Evolutionary conservation across 208 protist species (phyloP), one percentile per base, ranked within the genome.

Genomic region (Trypanosoma boissoni): DNA sequence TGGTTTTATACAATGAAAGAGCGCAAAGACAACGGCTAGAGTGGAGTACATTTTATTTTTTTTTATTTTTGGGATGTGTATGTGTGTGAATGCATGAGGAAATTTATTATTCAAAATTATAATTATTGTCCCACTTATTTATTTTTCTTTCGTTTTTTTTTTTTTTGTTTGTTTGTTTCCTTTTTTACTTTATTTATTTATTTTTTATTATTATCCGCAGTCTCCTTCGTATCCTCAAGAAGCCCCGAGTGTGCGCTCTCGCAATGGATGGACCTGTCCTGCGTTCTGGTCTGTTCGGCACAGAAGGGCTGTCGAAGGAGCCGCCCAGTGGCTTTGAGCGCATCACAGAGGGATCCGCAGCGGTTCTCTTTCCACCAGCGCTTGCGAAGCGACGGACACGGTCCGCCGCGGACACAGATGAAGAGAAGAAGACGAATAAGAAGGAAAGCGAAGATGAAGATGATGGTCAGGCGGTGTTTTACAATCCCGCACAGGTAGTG

Each of bases 401-500:
- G 37, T 14, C 21, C 36, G 0, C 44, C 2, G 46, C 2, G 55
- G 14, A 49, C 1, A 44, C 24, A 18, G 29, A 26, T 23, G n/a
- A 42, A 18, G 34, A 53, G 23, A 16, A 53, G 18, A 37, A 5
- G 8, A 55, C 32, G 29, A 41, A 55, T n/a, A 36, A 72, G 1
- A 42, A 31, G 0, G 39, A 55, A 3, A 49, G 29, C 12, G 24
- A 34, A 28, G 44, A 12, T 20, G 62, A 54, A 1, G 51, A 62
- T 10, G 76, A 85, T 21, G 79, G 72, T 28, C 91, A 95, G 62
- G 75, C 94, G 2, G 96, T 98, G 20, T 99, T 99, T 67, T 99
- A 99, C 83, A 99, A 99, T 68, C 94, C 92, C 1, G 97, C 96
- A 14, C 97, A 99, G 66, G 94, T 98, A 20, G 96, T 99, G 16